These are phyloP conservation scores for Talaromyces ruber DNA, from an alignment of 495 filamentous ascomycete genomes.

Conservation along the genomic window DNA sequence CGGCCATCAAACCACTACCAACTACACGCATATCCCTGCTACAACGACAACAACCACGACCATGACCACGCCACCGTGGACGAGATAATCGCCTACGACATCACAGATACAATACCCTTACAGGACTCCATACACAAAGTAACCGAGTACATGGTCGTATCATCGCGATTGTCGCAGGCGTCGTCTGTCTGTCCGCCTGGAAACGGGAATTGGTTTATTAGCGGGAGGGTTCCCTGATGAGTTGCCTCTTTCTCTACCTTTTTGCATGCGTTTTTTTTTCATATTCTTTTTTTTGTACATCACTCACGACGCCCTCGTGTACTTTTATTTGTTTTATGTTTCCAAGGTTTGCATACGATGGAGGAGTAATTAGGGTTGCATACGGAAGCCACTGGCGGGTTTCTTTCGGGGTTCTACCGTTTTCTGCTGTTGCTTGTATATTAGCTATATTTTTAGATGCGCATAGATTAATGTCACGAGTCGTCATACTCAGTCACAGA, in stretches of 20 bases:
- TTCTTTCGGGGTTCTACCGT: background rate
- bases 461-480: background rate
- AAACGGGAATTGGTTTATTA: constrained; percentile 2
- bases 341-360: background rate
- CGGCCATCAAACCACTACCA: background rate
- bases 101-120: background rate
- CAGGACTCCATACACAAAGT: background rate
- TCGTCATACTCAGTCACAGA: background rate
- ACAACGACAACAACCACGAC: background rate
- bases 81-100: background rate
- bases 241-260: background rate
- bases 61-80: background rate
- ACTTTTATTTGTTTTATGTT: background rate
- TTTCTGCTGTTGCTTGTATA: background rate
- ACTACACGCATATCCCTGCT: background rate
- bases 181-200: background rate
- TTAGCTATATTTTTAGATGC: background rate
- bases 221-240: background rate
- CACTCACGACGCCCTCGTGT: background rate
- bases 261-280: background rate
- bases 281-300: background rate
- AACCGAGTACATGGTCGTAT: background rate
- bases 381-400: background rate
- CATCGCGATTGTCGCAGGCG: background rate
- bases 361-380: background rate